Evolutionary conservation across 2,329 filamentous ascomycete genomes (phyloP), one percentile per base, ranked within the genome.

Genomic region (Chrysoporthe austroafricana): DNA sequence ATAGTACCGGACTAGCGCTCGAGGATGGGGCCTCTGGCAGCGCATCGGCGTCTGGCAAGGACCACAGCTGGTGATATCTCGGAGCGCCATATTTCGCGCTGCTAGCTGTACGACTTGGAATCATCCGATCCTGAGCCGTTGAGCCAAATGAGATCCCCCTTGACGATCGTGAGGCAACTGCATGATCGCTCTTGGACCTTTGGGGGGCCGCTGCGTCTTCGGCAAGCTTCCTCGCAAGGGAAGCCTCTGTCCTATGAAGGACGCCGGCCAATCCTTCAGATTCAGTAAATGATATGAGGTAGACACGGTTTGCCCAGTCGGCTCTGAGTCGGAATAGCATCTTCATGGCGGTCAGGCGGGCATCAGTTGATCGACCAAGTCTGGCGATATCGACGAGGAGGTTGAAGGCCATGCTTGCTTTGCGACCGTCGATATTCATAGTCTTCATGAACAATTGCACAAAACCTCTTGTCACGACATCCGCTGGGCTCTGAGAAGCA

Each of bases 241-340:
- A 84, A 18, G 82, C 80, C 69, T 86, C 84, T 0, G 86, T 89
- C 48, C 93, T 89, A 72, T 88, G 90, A 11, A 97, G 81, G 7
- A 90, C 85, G 18, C 88, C 85, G 39, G 94, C 92, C 34, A 97
- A 82, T 64, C 88, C 88, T 71, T 90, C 88, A 39, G 89, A 91
- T 75, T 97, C 93, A 1, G 90, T 88, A 42, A 88, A 86, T 44
- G 86, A 80, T 8, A 88, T 88, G 64, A 97, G 82, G 67, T 91
- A 93, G 4, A 97, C 85, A 57, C 90, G 86, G 71, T 94, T 88
- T 11, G 91, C 88, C 76, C 91, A 93, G 77, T 97, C 93, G 32
- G 93, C 93, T 68, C 94, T 88, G 42, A 97, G 81, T 56, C 94
- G 88, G 76, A 96, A 95, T 2, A 97, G 81, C 56, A 95, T 79